phyloP scores from a whole-genome alignment of 768 basidiomycete genomes.

The Tephrocybe sp. region DNA sequence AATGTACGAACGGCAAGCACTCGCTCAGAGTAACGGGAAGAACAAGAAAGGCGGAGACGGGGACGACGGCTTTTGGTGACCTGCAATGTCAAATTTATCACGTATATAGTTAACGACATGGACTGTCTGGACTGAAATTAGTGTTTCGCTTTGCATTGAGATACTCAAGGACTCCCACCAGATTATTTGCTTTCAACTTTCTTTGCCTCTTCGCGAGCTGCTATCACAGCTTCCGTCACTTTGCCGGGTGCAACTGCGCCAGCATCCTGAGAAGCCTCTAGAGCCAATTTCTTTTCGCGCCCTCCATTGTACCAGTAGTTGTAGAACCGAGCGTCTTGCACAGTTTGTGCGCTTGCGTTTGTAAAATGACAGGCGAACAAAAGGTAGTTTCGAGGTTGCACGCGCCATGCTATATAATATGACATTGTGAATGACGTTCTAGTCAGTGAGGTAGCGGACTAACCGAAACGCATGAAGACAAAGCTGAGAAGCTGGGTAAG shows the following conservation, averaged over 20 bases:
- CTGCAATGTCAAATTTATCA: neutral
- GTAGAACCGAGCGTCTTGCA: conserved; percentile 83
- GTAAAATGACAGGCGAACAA: conserved; percentile 93
- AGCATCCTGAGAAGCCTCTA: conserved; percentile 25
- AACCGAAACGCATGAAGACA: conserved; percentile 97
- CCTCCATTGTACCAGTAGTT: conserved; percentile 93
- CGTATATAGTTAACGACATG: conserved; percentile 21
- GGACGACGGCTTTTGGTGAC: conserved; percentile 82
- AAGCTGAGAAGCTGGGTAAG: conserved; percentile 31
- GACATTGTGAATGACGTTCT: conserved; percentile 3
- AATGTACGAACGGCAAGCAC: conserved; percentile 88
- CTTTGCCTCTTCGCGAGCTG: conserved; percentile 40
- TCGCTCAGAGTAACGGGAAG: conserved; percentile 71
- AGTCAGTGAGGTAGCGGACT: conserved; percentile 19
- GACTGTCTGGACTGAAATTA: conserved; percentile 12
- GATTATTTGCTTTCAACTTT: conserved; percentile 27
- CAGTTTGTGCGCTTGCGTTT: conserved; percentile 81
- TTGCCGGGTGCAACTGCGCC: conserved; percentile 34
- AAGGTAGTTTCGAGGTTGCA: conserved; percentile 94
- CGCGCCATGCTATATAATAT: conserved; percentile 75
- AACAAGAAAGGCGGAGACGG: conserved; percentile 70
- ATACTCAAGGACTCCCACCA: neutral
- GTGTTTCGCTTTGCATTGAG: neutral
- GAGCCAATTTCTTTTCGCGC: conserved; percentile 65
- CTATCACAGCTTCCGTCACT: conserved; percentile 52